Conservation (phyloP, 768 basidiomycete genomes). For the Psilocybe sp. region DNA sequence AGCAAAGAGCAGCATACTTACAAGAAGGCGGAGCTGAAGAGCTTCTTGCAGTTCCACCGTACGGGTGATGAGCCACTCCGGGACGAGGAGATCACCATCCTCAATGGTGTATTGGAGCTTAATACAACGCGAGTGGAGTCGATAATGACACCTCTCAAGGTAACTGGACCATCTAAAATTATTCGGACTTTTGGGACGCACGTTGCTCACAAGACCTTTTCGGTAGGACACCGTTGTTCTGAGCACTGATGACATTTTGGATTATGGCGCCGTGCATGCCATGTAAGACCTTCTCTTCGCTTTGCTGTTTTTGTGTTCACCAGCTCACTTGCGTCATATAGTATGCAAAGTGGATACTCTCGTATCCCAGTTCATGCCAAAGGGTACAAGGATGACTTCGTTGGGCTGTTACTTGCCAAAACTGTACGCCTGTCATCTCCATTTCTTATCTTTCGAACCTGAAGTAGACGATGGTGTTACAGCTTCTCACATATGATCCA, state of each 20-base stretch:
- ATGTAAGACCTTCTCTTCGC: conserved; percentile 41
- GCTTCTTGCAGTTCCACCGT: conserved; percentile 78
- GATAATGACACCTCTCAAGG: conserved; percentile 82
- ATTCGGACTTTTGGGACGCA: conserved; percentile 3
- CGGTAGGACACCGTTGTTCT: conserved; percentile 79
- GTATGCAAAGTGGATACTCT: conserved; percentile 79
- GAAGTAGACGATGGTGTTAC: background rate
- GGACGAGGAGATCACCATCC: conserved; percentile 79
- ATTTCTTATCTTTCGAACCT: conserved; percentile 28
- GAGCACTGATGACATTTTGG: conserved; percentile 70
- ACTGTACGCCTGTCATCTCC: conserved; percentile 72
- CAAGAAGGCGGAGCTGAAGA: conserved; percentile 79
- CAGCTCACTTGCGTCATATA: conserved; percentile 20
- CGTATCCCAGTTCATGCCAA: conserved; percentile 87
- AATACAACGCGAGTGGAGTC: conserved; percentile 69
- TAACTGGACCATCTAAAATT: conserved; percentile 18
- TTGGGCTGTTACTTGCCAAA: conserved; percentile 82
- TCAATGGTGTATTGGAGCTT: conserved; percentile 77
- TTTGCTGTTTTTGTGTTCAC: background rate
- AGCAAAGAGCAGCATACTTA: conserved; percentile 68
- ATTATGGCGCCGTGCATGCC: conserved; percentile 73
- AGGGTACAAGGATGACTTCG: conserved; percentile 67
- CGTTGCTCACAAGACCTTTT: background rate
- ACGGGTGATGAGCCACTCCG: conserved; percentile 74
- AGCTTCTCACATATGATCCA: conserved; percentile 90